These are phyloP conservation scores for Spinacia oleracea DNA, from an alignment of 179 eudicot genomes.

Conservation along the genomic window DNA sequence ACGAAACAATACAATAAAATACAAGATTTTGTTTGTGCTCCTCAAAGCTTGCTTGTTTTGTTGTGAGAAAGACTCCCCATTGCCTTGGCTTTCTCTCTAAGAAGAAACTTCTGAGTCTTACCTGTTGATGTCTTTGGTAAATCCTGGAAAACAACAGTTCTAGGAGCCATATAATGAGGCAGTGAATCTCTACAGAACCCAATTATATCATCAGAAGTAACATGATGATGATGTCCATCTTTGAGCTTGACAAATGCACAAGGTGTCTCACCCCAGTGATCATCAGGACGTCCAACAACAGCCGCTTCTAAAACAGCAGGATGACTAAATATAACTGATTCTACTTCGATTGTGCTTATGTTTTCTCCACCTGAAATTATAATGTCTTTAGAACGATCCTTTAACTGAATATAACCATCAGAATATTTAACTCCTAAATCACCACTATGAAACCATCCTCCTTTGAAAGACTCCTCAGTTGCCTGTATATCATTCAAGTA, in stretches of 20 bases:
- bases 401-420: conserved; percentile 66
- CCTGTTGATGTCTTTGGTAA: conserved; percentile 81
- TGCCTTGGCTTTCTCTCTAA: conserved; percentile 65
- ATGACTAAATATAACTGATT: conserved; percentile 62
- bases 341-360: conserved; percentile 73
- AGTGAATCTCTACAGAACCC: conserved; percentile 49
- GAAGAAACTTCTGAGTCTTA: conserved; percentile 69
- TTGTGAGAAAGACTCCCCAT: conserved; percentile 59
- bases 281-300: conserved; percentile 74
- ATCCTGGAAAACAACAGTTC: conserved; percentile 61
- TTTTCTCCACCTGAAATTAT: conserved; percentile 84
- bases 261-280: conserved; percentile 77
- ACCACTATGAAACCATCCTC: conserved; percentile 73
- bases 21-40: background rate
- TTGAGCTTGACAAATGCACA: conserved; percentile 77
- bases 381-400: conserved; percentile 69
- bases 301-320: conserved; percentile 71
- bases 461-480: conserved; percentile 62
- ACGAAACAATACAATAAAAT: no score
- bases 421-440: conserved; percentile 67
- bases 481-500: conserved; percentile 54
- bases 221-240: conserved; percentile 37
- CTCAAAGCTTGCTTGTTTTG: conserved; percentile 44
- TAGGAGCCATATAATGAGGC: conserved; percentile 78
- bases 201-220: conserved; percentile 46